A percentile compares a stretch with the other conserved stretches of the same genome.
Conservation (phyloP, 768 basidiomycete species). For the Leccinum barrowsii region DNA sequence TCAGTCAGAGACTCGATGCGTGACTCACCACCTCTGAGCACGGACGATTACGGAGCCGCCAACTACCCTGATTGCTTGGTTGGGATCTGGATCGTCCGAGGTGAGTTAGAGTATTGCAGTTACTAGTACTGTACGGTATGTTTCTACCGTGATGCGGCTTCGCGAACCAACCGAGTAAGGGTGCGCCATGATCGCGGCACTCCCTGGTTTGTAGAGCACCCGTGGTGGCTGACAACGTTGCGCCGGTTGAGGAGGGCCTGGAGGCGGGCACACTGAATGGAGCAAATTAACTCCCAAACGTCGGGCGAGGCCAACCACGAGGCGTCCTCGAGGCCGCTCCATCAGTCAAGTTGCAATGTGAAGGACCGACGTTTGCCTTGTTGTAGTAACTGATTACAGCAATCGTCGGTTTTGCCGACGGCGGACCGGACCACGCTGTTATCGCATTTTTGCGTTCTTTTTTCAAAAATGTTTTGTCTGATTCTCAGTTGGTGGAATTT, state of each 20-base stretch:
- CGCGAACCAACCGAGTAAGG: conserved; percentile 2
- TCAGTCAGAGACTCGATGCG: background rate
- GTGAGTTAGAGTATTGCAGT: background rate
- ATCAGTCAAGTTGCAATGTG: conserved; percentile 5
- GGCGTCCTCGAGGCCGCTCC: conserved; percentile 22
- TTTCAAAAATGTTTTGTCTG: background rate
- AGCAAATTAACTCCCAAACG: conserved; percentile 13
- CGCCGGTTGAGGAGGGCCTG: background rate
- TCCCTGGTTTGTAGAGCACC: background rate
- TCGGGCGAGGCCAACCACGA: conserved; percentile 18
- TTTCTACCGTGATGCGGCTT: background rate
- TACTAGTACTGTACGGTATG: background rate
- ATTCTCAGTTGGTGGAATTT: background rate
- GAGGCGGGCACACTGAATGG: conserved; percentile 4
- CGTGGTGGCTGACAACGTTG: background rate
- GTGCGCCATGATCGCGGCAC: conserved; percentile 1
- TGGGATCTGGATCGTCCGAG: background rate
- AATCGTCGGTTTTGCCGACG: conserved; percentile 16
- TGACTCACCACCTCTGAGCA: background rate
- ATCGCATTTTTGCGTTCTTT: conserved; percentile 8
- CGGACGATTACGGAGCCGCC: background rate
- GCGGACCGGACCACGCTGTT: conserved; percentile 14
- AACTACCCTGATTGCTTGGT: background rate
- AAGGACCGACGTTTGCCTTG: conserved; percentile 7
- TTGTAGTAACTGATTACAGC: conserved; percentile 11